A percentile compares a stretch with the other conserved stretches of the same genome.
phyloP scores from a whole-genome alignment of 23 red algal species.

The Gracilaria caudata region DNA sequence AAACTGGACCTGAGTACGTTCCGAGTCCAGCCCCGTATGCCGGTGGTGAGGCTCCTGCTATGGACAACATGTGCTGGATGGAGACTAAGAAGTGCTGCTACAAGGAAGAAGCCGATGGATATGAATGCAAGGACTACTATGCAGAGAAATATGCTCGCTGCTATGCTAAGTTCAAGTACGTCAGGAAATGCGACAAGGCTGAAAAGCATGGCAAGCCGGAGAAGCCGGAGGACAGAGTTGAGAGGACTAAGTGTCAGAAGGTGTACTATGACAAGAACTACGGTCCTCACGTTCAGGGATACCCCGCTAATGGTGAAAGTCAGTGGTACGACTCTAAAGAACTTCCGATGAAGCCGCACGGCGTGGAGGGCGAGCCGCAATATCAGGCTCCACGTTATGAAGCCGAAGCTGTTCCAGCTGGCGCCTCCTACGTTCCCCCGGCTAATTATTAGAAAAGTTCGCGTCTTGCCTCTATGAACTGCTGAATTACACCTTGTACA shows the following conservation, averaged over 20 bases:
- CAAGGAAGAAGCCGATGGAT: slow-evolving; percentile 44
- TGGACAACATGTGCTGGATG: slow-evolving; percentile 57
- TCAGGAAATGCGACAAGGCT: slow-evolving; percentile 49
- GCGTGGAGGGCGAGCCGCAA: slow-evolving; percentile 32
- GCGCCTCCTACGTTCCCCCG: slow-evolving; percentile 1
- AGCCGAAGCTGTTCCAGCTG: not conserved
- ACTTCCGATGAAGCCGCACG: slow-evolving; percentile 47
- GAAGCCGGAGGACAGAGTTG: slow-evolving; percentile 29
- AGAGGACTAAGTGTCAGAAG: slow-evolving; percentile 7
- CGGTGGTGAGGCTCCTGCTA: not conserved
- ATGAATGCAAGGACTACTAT: slow-evolving; percentile 56
- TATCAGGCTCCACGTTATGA: not conserved
- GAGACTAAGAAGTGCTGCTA: slow-evolving; percentile 61
- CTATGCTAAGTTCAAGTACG: slow-evolving; percentile 44
- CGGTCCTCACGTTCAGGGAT: slow-evolving; percentile 47
- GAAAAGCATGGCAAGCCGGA: slow-evolving; percentile 47
- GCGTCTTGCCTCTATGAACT: not conserved
- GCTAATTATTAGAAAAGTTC: not conserved
- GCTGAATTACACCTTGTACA: not conserved
- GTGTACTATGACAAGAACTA: slow-evolving; percentile 50
- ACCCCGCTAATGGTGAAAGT: slow-evolving; percentile 42
- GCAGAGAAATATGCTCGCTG: slow-evolving; percentile 34
- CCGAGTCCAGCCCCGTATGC: not conserved
- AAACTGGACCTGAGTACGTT: slow-evolving; percentile 17
- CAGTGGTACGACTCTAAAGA: slow-evolving; percentile 28